phyloP scores from a whole-genome alignment of 805 yeast species.

The Nakazawaea peltata region DNA sequence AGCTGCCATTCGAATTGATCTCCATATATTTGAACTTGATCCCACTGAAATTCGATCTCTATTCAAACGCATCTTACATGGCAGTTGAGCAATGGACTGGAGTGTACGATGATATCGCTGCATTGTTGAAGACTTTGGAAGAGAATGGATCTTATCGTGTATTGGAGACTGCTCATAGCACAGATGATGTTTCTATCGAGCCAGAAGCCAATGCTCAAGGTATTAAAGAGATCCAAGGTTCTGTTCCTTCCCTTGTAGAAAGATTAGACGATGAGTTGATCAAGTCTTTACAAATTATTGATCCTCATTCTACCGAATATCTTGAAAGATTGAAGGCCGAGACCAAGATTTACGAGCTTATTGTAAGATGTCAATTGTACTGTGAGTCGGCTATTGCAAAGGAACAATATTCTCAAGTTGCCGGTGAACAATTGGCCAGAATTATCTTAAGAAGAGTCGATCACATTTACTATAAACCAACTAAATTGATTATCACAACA shows the following conservation, averaged over 20 bases:
- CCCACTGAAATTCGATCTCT: constrained; percentile 81
- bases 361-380: constrained; percentile 82
- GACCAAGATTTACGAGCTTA: constrained; percentile 59
- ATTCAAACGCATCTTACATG: constrained; percentile 60
- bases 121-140: constrained; percentile 64
- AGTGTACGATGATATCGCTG: constrained; percentile 53
- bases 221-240: constrained; percentile 69
- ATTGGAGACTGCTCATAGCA: constrained; percentile 60
- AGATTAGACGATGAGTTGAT: constrained; percentile 93
- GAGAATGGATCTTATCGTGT: constrained; percentile 55
- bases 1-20: constrained; percentile 66
- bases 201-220: constrained; percentile 58
- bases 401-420: constrained; percentile 29
- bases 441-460: constrained; percentile 79
- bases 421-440: constrained; percentile 60
- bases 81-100: constrained; percentile 75
- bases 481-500: constrained; percentile 54
- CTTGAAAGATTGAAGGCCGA: constrained; percentile 88
- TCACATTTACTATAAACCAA: constrained; percentile 89
- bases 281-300: constrained; percentile 78
- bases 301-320: constrained; percentile 93
- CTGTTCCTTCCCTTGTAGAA: constrained; percentile 80
- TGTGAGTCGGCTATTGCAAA: constrained; percentile 56
- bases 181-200: constrained; percentile 71
- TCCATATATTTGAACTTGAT: constrained; percentile 72